These are phyloP conservation scores for Apiospora saccharicola DNA, from an alignment of 2,329 filamentous ascomycete species.

Conservation along the genomic window DNA sequence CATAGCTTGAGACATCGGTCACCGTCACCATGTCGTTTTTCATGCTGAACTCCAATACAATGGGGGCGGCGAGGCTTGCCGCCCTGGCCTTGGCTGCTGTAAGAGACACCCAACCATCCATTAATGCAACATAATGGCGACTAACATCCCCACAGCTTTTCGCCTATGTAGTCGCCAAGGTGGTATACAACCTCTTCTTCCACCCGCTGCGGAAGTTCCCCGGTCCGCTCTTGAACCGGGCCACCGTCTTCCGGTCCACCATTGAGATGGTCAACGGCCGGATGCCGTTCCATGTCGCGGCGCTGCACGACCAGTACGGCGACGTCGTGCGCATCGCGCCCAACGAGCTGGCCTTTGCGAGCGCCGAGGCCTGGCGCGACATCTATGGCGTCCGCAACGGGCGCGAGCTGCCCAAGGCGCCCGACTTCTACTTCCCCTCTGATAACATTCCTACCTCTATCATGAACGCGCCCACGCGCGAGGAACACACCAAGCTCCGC, in stretches of 20 bases:
- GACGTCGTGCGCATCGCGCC: conserved; percentile 41
- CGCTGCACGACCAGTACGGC: conserved; percentile 41
- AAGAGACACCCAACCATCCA: not conserved
- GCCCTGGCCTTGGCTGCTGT: not conserved
- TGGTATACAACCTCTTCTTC: conserved; percentile 23
- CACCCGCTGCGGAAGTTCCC: conserved; percentile 23
- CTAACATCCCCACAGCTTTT: not conserved
- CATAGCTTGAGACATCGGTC: not conserved
- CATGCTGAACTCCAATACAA: not conserved
- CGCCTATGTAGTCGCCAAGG: not conserved
- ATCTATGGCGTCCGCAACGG: conserved; percentile 31
- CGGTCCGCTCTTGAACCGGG: conserved; percentile 21
- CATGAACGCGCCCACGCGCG: conserved; percentile 23
- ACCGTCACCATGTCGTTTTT: not conserved
- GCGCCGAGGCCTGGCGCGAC: conserved; percentile 39
- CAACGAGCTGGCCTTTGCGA: conserved; percentile 43
- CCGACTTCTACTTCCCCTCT: conserved; percentile 21
- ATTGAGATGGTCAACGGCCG: conserved; percentile 22
- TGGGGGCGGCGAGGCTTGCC: not conserved
- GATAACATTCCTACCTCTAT: conserved; percentile 21
- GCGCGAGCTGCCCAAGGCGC: conserved; percentile 22
- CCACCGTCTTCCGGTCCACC: conserved; percentile 13
- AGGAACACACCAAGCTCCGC: conserved; percentile 22
- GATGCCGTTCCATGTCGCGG: conserved; percentile 34
- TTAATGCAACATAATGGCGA: not conserved